Evolutionary conservation across 2,329 filamentous ascomycete species (phyloP), one percentile per base, ranked within the genome.

Genomic region (Aspergillus luchuensis): DNA sequence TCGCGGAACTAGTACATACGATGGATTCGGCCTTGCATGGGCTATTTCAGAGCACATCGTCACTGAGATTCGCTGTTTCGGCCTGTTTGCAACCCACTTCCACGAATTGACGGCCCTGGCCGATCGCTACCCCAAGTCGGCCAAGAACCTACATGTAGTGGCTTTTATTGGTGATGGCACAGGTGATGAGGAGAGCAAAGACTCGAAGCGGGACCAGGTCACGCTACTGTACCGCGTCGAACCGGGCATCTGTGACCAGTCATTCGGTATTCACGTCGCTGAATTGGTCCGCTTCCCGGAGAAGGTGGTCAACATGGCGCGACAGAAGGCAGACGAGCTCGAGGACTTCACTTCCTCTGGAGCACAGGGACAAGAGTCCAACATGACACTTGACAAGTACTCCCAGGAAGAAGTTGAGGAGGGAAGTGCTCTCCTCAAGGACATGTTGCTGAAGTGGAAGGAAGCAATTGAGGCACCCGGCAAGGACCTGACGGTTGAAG

Each of bases 231-330:
- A 99, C 83, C 96, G 97, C 79, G 95, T 99, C 38, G 91, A 96
- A 72, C 91, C 91, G 0, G 95, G 95, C 52, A 90, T 99, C 69
- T 97, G 92, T 73, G 95, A 99, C 76, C 95, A 99, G 79, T 95
- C 90, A 60, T 99, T 99, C 75, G 95, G 95, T 69, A 99, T 99
- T 69, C 95, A 99, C 78, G 96, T 99, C 13, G 95, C 95, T 0
- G 95, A 99, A 79, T 85, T 99, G 5, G 95, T 99, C 19, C 88
- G 93, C 48, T 99, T 99, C 80, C 95, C 95, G 0, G 89, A 92
- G 69, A 99, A 99, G 80, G 96, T 99, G 15, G 91, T 99, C 62
- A 92, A 92, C 65, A 99, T 99, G 96, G 95, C 95, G n/a, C 96
- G 96, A 80, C 87, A 95, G 69, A 99, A 99, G 81, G 95, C 95